Evolutionary conservation across 805 yeast species (phyloP), one percentile per base, ranked within the genome.

Genomic region (Wickerhamiella sorbophila): DNA sequence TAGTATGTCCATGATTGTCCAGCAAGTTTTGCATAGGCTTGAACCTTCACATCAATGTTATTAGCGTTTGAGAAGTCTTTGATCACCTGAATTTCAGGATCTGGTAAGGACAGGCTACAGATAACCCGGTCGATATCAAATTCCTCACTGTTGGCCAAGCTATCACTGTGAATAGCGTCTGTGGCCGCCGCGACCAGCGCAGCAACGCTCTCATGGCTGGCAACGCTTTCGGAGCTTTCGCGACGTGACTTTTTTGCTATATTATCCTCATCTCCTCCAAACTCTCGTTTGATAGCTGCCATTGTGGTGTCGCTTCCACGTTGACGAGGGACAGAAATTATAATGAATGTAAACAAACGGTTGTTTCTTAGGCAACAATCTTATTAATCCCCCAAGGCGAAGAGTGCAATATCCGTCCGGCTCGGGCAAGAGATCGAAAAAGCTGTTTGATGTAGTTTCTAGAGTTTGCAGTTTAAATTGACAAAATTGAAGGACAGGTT

Each of bases 21-120:
- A 0, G 96, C 87, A 38, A 91, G 79, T 60, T 91, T 91, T 29
- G 96, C 98, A 60, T 88, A 91, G 0, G 98, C 98, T 63, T 87
- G 94, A n/a, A 91, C 87, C 58, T 87, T 95, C 4, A 67, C 57
- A 31, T 69, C 71, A 27, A 66, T 56, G 49, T 74, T 80, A 46
- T 75, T 74, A 40, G 77, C 84, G 59, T 91, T 91, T 43, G 88
- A 75, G 57, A 73, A 83, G 20, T 65, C 71, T 37, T 64, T 65
- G 10, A 94, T 74, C 4, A 87, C 97, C 48, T 74, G 73, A 1
- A 95, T 85, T 33, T 81, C 82, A 20, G 76, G 77, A 5, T 50
- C 50, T 0, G 97, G 95, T 10, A 70, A 65, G 10, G 73, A 69
- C 43, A 91, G 66, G 9, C 74, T 69, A 19, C 82, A 69, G 26